Conservation (phyloP, 495 filamentous ascomycete species). For the Daldinia caldariorum region DNA sequence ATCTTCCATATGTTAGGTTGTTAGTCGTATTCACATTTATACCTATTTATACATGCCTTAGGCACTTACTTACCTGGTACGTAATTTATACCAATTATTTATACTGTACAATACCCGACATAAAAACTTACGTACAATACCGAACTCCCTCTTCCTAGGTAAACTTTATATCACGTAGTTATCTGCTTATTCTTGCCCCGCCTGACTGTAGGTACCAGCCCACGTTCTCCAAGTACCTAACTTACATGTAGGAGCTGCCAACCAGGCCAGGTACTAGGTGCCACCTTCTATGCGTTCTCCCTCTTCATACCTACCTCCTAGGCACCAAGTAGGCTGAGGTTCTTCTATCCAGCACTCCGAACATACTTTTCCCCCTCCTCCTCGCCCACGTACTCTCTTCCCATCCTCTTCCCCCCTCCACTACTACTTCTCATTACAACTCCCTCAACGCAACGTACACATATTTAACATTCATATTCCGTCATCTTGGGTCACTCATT, state of each 20-base stretch:
- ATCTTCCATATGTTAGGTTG: too few species aligned
- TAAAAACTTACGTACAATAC: too few species aligned
- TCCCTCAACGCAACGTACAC: neutral
- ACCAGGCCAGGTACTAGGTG: slow-evolving; percentile 8
- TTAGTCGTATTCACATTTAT: too few species aligned
- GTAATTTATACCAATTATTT: too few species aligned
- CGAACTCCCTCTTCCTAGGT: too few species aligned
- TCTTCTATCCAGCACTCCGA: slow-evolving; percentile 23
- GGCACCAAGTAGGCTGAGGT: neutral
- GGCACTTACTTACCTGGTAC: too few species aligned
- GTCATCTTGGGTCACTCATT: neutral
- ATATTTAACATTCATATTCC: neutral
- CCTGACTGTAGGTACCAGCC: slow-evolving; percentile 10
- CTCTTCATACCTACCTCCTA: too few species aligned
- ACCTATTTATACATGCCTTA: too few species aligned
- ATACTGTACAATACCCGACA: too few species aligned
- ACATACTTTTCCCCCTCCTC: slow-evolving; percentile 22
- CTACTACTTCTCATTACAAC: slow-evolving; percentile 32
- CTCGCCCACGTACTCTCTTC: slow-evolving; percentile 17
- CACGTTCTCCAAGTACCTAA: neutral
- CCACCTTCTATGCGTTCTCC: neutral
- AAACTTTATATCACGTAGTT: neutral
- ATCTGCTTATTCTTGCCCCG: slow-evolving; percentile 21
- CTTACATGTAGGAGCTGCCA: slow-evolving; percentile 6
- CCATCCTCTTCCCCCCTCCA: slow-evolving; percentile 26